Base-by-base conservation (phyloP, 2,329 filamentous ascomycete genomes). In the Sordariomycetes sp. region DNA sequence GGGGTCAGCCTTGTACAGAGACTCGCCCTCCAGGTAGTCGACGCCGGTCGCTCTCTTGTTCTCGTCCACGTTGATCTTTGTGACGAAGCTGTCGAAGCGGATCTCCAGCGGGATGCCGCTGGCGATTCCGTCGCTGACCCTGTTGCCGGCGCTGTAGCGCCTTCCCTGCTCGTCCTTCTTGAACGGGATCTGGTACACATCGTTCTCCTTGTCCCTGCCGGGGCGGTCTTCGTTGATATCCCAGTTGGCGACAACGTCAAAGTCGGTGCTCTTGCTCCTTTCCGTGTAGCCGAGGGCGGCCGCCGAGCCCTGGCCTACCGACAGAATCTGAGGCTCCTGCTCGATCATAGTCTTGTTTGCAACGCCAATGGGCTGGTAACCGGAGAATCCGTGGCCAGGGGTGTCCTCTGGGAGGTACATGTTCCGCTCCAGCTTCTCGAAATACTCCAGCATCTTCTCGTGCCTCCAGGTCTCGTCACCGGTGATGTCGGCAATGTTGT, bases 381-480 rank as follows among this genome's bases (percentile, higher is more conserved):
- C 79, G 46, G 75, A 64, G 60, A 74, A 78, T 8, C 79, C 79
- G 62, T 82, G 79, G 6, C 76, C 77, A 12, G 61, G 37, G 65
- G 60, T 43, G 59, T 70, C 58, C 61, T 71, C 58, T 64, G 71
- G 59, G 1, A 82, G 69, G 66, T 85, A 82, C 7, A 72, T 64
- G 70, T 79, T 79, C 58, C 75, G 71, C 68, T 86, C 82, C 55
- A 85, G 63, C 61, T 73, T 74, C 53, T 70, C 64, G 57, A 80
- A 83, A 69, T 83, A 81, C 59, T 75, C 69, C 60, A 80, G 73
- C 82, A 87, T 86, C 59, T 80, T 82, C 1, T 70, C 69, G 0
- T 81, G 16, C 12, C 37, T 65, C 76, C 76, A 79, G 0, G 71
- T 70, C 3, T 60, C 51, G 61, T 79, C 76, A 1, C 73, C 73